Percentiles rank a stretch among this genome's conserved stretches.
phyloP scores from a whole-genome alignment of 495 filamentous ascomycete species.

The Tuber umbilicatum region DNA sequence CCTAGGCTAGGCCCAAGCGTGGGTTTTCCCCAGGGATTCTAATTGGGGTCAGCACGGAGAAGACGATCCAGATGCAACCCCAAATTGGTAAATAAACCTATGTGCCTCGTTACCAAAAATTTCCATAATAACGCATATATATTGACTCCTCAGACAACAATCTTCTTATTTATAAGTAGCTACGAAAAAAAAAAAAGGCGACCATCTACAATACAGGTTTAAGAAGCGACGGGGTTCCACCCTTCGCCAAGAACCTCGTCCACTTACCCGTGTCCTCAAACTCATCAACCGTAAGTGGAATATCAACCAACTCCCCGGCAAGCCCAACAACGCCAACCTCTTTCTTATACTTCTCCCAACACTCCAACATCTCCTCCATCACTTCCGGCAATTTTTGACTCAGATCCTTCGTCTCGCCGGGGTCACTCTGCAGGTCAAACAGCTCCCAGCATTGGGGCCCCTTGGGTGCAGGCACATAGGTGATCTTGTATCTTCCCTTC shows the following conservation, averaged over 20 bases:
- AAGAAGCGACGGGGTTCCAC: not conserved
- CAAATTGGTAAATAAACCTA: too few relatives aligned
- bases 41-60: not conserved
- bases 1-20: too few relatives aligned
- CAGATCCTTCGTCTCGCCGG: slow-evolving; percentile 45
- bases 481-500: slow-evolving; percentile 46
- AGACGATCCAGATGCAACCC: too few relatives aligned
- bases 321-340: slow-evolving; percentile 32
- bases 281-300: slow-evolving; percentile 19
- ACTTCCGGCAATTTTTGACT: slow-evolving; percentile 37
- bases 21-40: too few relatives aligned
- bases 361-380: slow-evolving; percentile 42
- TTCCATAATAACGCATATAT: not conserved
- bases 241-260: slow-evolving; percentile 1
- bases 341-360: slow-evolving; percentile 45
- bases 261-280: slow-evolving; percentile 14
- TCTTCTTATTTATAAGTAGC: not conserved
- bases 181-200: not conserved
- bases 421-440: slow-evolving; percentile 45
- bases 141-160: not conserved
- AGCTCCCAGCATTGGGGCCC: slow-evolving; percentile 43
- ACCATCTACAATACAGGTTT: not conserved
- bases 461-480: slow-evolving; percentile 43
- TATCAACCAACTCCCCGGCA: slow-evolving; percentile 22
- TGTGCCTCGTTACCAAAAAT: too few relatives aligned